Base-by-base conservation (phyloP, 2,329 filamentous ascomycete genomes). In the Monilinia polystroma region DNA sequence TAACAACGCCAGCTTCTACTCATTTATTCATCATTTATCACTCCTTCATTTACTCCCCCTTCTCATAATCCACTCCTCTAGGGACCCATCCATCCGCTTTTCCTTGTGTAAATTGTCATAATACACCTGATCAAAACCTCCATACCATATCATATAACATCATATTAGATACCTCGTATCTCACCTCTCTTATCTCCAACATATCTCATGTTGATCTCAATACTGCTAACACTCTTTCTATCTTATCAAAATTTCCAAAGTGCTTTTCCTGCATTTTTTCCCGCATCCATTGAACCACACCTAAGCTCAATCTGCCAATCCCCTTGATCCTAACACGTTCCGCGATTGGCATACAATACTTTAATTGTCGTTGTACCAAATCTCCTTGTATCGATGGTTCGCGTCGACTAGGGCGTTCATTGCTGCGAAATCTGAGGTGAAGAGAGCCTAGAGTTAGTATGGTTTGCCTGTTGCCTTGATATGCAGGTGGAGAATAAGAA, bases 381-480 rank as follows among this genome's bases (percentile, higher is more conserved):
- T 89, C 69, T 87, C 82, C 75, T 90, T 91, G 76, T 92, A 87
- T 60, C 88, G 85, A 79, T 97, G 93, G 45, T 92, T 95, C 47
- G 87, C 89, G 67, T 97, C 91, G 20, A 97, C 93, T 3, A 97
- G 90, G 0, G 89, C 86, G 67, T 91, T 87, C 68, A 88, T 90
- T 45, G 92, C 84, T 64, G 83, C 83, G 78, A 90, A 91, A 79
- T 97, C 70, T 62, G 16, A 4, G 41, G 49, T 20, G 41, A 35
- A 52, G n/a, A 23, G 53, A 49, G 16, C n/a, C 49, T 10, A 12
- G 5, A 12, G 49, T 52, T 26, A 12, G n/a, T 12, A 52, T 38
- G 26, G 16, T 56, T 29, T 16, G 43, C 3, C 51, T 32, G 29
- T 52, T 41, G 3, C 43, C 20, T 20, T n/a, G 45, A 45, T 5